phyloP scores from a whole-genome alignment of 148 eudicot genomes.

The Rhododendron molle region DNA sequence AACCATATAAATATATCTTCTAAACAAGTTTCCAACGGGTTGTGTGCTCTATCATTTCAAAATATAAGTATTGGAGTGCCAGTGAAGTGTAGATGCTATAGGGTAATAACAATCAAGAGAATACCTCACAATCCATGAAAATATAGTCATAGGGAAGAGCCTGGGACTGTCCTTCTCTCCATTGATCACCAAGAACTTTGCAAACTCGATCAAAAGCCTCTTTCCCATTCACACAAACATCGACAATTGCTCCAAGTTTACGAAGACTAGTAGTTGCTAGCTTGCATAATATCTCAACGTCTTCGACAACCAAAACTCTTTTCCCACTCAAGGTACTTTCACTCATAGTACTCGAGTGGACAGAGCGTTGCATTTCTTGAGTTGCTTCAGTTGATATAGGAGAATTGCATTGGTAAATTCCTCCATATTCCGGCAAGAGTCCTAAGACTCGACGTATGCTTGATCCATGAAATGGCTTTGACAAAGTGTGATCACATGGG shows the following conservation, averaged over 20 bases:
- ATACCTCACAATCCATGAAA: constrained; percentile 14
- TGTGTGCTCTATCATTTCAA: not conserved
- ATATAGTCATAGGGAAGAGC: constrained; percentile 11
- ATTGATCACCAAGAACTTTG: not conserved
- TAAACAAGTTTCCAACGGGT: not conserved
- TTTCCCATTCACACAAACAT: constrained; percentile 10
- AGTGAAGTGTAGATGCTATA: not conserved
- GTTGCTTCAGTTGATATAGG: not conserved
- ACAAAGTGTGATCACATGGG: constrained; percentile 3
- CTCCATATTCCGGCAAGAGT: constrained; percentile 14
- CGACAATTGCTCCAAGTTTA: constrained; percentile 7
- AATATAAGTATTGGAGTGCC: too few relatives aligned
- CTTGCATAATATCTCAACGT: not conserved
- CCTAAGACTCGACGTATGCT: constrained; percentile 2
- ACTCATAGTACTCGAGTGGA: not conserved
- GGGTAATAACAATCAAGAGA: not conserved
- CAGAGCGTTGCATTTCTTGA: not conserved
- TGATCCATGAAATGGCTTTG: constrained; percentile 15
- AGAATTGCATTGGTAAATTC: not conserved
- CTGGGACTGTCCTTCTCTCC: not conserved
- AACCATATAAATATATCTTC: not conserved
- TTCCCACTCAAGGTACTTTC: constrained; percentile 10
- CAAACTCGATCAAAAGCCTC: constrained; percentile 11
- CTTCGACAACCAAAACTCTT: constrained; percentile 2
- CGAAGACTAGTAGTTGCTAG: not conserved